phyloP scores from a whole-genome alignment of 2,329 filamentous ascomycete genomes.

The Aspergillus floridensis region DNA sequence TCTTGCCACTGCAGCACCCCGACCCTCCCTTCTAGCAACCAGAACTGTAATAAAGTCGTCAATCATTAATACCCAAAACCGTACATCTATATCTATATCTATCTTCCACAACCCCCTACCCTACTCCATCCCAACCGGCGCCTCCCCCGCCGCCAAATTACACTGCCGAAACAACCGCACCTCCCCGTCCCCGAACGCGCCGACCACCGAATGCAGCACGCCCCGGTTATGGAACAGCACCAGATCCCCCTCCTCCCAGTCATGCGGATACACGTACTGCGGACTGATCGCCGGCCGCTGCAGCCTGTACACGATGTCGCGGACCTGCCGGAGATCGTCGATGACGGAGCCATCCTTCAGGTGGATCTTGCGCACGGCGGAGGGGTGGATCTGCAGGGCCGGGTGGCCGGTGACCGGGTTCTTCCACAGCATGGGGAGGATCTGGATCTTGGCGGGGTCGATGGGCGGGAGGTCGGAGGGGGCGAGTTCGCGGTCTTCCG shows the following conservation, averaged over 20 bases:
- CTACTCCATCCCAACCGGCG: not conserved
- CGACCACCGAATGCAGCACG: conserved; percentile 71
- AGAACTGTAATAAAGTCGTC: not conserved
- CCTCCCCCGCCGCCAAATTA: conserved; percentile 60
- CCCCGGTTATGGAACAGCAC: conserved; percentile 78
- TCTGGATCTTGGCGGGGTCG: conserved; percentile 65
- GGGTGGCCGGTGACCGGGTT: conserved; percentile 69
- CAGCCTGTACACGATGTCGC: conserved; percentile 68
- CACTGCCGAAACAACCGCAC: conserved; percentile 74
- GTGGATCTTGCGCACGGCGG: conserved; percentile 67
- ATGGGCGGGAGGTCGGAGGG: conserved; percentile 61
- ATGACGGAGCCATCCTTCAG: conserved; percentile 64
- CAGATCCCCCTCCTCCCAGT: conserved; percentile 74
- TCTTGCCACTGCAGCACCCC: too few species aligned
- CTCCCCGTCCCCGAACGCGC: conserved; percentile 70
- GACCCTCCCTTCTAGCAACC: too few species aligned
- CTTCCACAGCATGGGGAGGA: conserved; percentile 73
- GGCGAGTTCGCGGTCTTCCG: conserved; percentile 63
- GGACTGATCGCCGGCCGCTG: conserved; percentile 72
- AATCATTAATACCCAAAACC: not conserved
- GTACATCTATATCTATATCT: not conserved
- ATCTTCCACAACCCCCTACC: not conserved
- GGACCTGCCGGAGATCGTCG: conserved; percentile 64
- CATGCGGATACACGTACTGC: conserved; percentile 66
- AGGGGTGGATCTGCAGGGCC: conserved; percentile 72